A percentile compares a stretch with the other conserved stretches of the same genome.
Conservation (phyloP, 176 grass and related monocot genomes). For the Pontederia paniculata region DNA sequence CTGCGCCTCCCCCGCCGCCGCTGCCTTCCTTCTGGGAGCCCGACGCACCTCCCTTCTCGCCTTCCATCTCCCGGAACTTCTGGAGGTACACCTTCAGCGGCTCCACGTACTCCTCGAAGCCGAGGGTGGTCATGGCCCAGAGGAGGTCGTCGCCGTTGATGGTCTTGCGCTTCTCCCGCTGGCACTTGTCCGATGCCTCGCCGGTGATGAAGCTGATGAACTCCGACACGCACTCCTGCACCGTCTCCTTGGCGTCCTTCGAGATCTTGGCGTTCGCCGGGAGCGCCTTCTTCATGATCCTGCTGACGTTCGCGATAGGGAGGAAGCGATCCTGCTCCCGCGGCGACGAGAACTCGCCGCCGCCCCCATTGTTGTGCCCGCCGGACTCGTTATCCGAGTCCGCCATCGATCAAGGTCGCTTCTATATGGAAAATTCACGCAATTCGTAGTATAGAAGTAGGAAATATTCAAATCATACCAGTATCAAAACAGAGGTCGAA, state of each 20-base stretch:
- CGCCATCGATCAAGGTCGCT: constrained; percentile 31
- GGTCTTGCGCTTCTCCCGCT: constrained; percentile 97
- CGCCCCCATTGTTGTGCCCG: constrained; percentile 37
- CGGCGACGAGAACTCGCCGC: constrained; percentile 41
- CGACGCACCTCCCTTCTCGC: constrained; percentile 35
- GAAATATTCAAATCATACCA: not conserved
- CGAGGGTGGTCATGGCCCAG: constrained; percentile 95
- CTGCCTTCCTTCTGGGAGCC: constrained; percentile 8
- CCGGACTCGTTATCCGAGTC: constrained; percentile 91
- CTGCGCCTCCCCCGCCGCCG: constrained; percentile 9
- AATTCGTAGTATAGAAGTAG: not conserved
- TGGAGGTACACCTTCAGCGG: constrained; percentile 92
- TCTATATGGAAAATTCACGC: not conserved
- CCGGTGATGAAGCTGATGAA: constrained; percentile 99
- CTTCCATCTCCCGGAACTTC: constrained; percentile 89
- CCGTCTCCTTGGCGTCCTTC: constrained; percentile 98
- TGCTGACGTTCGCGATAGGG: constrained; percentile 92
- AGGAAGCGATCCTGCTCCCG: constrained; percentile 91
- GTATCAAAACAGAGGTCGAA: not conserved
- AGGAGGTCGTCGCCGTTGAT: constrained; percentile 98
- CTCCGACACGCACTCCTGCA: constrained; percentile 99
- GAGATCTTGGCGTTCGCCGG: constrained; percentile 97
- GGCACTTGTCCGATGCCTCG: constrained; percentile 98
- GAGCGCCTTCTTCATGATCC: constrained; percentile 98
- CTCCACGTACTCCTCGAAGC: constrained; percentile 93